Evolutionary conservation across 2,329 filamentous ascomycete genomes (phyloP).

Genomic region (Aspergillus clavatus): DNA sequence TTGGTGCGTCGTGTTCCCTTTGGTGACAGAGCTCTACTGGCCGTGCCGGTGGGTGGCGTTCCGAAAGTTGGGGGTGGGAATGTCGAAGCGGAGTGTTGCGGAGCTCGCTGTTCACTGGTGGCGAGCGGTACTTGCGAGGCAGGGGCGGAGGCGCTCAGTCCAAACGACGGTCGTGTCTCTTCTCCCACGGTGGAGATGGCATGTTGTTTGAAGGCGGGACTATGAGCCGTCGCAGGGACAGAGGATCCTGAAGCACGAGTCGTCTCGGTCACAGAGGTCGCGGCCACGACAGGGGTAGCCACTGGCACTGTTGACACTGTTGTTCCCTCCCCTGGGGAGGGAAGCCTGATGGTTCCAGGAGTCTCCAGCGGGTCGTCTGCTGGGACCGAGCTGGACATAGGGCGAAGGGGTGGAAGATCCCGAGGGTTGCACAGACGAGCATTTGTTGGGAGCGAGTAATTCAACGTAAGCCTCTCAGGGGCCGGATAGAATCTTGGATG

Average conservation of each 20-base stretch:
- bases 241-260: conserved; percentile 14
- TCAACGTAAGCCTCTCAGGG: conserved; percentile 32
- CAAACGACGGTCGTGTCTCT: conserved; percentile 14
- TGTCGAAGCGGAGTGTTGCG: conserved; percentile 17
- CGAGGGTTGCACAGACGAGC: conserved; percentile 36
- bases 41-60: conserved; percentile 16
- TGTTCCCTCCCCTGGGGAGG: conserved; percentile 24
- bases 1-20: conserved; percentile 43
- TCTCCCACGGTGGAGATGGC: conserved; percentile 11
- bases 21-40: conserved; percentile 27
- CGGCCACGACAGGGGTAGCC: conserved; percentile 4
- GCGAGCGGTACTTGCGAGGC: conserved; percentile 15
- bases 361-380: conserved; percentile 35
- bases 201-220: conserved; percentile 13
- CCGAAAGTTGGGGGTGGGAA: conserved; percentile 25
- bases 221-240: conserved; percentile 10
- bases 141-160: conserved; percentile 17
- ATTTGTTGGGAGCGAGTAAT: conserved; percentile 33
- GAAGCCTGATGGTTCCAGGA: conserved; percentile 31
- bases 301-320: conserved; percentile 14
- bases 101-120: conserved; percentile 16
- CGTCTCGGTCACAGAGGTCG: conserved; percentile 8
- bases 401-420: conserved; percentile 38
- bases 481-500: conserved; percentile 31
- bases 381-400: conserved; percentile 42